Evolutionary conservation across 768 basidiomycete genomes (phyloP).

Genomic region (Hygrophoropsis aurantiaca): DNA sequence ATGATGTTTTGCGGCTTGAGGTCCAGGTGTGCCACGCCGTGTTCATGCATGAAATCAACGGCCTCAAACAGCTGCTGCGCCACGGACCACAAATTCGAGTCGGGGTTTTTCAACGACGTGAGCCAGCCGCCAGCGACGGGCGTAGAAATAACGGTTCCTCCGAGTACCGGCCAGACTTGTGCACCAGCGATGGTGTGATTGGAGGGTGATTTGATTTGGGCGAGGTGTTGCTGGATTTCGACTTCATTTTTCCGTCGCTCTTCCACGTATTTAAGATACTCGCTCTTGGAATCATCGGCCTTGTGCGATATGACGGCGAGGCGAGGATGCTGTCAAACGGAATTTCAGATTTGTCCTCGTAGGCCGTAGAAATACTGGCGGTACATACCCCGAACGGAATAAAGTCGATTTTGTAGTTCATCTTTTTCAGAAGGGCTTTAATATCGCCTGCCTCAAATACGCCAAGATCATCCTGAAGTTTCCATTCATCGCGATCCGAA

Average conservation of each 20-base stretch:
- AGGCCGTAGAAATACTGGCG: background rate
- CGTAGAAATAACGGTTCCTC: background rate
- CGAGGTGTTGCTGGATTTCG: constrained; percentile 7
- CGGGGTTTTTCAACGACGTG: too few relatives aligned
- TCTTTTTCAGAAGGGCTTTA: background rate
- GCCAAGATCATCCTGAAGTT: constrained; percentile 4
- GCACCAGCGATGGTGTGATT: constrained; percentile 13
- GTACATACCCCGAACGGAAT: constrained; percentile 2
- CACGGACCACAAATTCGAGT: too few relatives aligned
- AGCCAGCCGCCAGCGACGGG: background rate
- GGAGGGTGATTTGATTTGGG: background rate
- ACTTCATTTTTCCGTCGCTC: constrained; percentile 4
- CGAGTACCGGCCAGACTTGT: background rate
- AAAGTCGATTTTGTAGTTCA: constrained; percentile 2
- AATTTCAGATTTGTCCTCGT: too few relatives aligned
- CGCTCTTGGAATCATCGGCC: background rate
- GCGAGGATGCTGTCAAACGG: constrained; percentile 10
- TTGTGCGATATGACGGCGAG: constrained; percentile 6
- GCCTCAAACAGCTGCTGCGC: constrained; percentile 6
- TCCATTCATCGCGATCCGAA: background rate
- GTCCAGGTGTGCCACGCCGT: constrained; percentile 11
- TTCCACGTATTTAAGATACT: constrained; percentile 12
- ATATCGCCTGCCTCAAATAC: constrained; percentile 4
- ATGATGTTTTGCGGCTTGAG: constrained; percentile 9
- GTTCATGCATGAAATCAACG: constrained; percentile 8